These are phyloP conservation scores for Rhodotorula taiwanensis DNA, from an alignment of 768 basidiomycete genomes.

Conservation along the genomic window DNA sequence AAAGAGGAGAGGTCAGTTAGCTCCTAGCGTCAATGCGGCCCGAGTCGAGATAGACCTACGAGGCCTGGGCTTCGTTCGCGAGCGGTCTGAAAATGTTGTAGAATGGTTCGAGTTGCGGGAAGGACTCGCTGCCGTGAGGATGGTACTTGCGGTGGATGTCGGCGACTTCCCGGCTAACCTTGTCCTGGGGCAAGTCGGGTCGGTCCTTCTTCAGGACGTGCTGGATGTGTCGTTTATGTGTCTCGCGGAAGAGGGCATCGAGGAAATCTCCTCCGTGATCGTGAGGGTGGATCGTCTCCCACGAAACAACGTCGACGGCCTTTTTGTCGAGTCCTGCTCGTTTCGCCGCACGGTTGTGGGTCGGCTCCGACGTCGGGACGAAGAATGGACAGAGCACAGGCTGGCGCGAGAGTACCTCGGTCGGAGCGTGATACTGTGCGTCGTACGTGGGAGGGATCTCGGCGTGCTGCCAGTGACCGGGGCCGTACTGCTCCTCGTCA, in stretches of 20 bases:
- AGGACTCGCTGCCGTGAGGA: background rate
- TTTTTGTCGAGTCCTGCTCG: background rate
- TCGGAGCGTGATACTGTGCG: rapidly evolving
- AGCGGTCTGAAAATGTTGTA: no score
- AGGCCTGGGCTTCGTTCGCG: no score
- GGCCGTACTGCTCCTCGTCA: background rate
- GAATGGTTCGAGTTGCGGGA: background rate
- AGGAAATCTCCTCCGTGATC: background rate
- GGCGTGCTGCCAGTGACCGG: background rate
- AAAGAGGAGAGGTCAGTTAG: no score
- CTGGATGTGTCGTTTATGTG: background rate
- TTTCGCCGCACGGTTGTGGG: background rate
- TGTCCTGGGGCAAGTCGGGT: no score
- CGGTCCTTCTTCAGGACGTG: background rate
- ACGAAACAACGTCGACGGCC: background rate
- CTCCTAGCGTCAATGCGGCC: no score
- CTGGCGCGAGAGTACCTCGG: background rate
- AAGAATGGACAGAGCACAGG: background rate
- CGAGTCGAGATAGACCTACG: no score
- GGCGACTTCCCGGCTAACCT: no score
- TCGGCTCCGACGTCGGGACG: background rate
- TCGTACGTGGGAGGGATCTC: no score
- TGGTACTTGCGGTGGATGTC: background rate
- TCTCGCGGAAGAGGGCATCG: background rate
- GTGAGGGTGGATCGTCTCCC: background rate